A percentile compares a stretch with the other conserved stretches of the same genome.
Conservation (phyloP, 2,329 filamentous ascomycete genomes). For the Nemania sp. region DNA sequence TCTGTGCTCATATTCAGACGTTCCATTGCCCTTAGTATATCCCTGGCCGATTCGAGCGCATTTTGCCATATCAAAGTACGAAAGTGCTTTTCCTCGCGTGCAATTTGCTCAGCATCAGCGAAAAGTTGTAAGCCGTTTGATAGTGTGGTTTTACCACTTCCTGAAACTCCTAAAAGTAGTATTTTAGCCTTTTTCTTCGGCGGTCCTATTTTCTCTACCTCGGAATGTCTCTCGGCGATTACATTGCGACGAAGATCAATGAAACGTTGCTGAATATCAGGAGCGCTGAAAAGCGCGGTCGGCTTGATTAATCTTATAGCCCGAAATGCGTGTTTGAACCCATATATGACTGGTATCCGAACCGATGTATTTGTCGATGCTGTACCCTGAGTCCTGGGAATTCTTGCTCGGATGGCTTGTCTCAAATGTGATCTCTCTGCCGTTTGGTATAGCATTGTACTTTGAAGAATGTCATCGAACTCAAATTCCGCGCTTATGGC, state of each 20-base stretch:
- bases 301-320: neutral
- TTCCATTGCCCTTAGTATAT: constrained; percentile 4
- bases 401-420: constrained; percentile 12
- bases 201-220: too few species aligned
- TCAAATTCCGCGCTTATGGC: constrained; percentile 20
- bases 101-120: neutral
- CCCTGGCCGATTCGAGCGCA: constrained; percentile 2
- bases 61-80: constrained; percentile 10
- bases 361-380: neutral
- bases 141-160: constrained; percentile 15
- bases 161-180: constrained; percentile 15
- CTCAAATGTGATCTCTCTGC: constrained; percentile 19
- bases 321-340: constrained; percentile 1
- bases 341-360: neutral
- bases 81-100: neutral
- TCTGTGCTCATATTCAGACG: neutral
- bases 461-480: constrained; percentile 21
- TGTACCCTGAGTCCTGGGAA: neutral
- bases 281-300: neutral
- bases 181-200: constrained; percentile 1
- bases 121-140: neutral
- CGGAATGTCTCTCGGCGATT: neutral
- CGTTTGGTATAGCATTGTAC: constrained; percentile 15
- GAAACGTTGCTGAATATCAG: neutral
- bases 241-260: neutral